Base-by-base conservation (phyloP, 129 eudicot genomes). In the Saussurea involucrata region DNA sequence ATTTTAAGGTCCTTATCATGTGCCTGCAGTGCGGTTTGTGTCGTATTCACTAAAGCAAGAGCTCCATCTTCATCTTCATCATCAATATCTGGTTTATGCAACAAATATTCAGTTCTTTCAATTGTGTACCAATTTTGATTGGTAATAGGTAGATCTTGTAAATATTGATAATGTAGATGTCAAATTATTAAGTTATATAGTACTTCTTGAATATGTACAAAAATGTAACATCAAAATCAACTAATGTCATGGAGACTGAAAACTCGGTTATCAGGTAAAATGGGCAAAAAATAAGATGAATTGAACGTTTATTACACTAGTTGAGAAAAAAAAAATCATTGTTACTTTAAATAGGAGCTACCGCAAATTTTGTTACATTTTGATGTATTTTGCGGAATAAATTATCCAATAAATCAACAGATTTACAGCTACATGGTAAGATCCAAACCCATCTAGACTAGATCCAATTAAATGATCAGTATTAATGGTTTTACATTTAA, bases 1-100 rank as follows among this genome's bases (percentile, higher is more conserved):
- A 80, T 65, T 32, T 75, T 80, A n/a, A 78, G 68, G 15, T 85
- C 83, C 75, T 80, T 78, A 72, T 82, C 88, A n/a, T 76, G 88
- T 53, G 85, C 80, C 74, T 80, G 88, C 78, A 94, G 80, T 75
- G 92, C 97, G 53, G 81, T 95, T 53, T 89, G 86, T 42, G 86
- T 83, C 12, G 65, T n/a, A 34, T 86, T 87, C 68, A 72, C 88
- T 78, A 95, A 73, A 24, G 90, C 87, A 69, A 81, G 85, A 60
- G 78, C 80, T 81, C 72, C 90, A 73, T 87, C 87, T 66, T 78
- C 80, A 71, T 86, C 88, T 69, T 74, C 92, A 29, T 80, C 85
- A 20, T 73, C 33, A 0, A 11, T 71, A 49, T 88, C 98, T 90
- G 86, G 29, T 36, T 33, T 42, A 63, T 60, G 31, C 71, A 44